Percentiles rank a stretch among this genome's conserved stretches.
phyloP scores from a whole-genome alignment of 2,329 filamentous ascomycete genomes.

The Pseudogymnoascus sp. region DNA sequence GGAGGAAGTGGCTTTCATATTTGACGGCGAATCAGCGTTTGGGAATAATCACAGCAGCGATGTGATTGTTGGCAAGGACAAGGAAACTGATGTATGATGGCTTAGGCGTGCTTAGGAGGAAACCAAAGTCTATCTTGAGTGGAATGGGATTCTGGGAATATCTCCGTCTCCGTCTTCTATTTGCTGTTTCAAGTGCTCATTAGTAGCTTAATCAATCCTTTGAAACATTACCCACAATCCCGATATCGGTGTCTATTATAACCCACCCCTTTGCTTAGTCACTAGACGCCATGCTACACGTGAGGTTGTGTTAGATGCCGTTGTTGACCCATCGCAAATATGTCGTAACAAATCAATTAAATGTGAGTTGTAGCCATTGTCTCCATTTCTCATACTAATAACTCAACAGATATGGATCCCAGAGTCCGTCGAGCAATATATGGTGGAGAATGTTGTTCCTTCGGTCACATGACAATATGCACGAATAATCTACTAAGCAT shows the following conservation, averaged over 20 bases:
- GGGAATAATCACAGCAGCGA: not conserved
- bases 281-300: no score
- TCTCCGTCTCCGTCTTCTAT: not conserved
- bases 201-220: not conserved
- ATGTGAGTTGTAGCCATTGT: not conserved
- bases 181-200: not conserved
- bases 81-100: not conserved
- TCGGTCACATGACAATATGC: not conserved
- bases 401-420: not conserved
- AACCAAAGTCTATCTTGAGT: not conserved
- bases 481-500: not conserved
- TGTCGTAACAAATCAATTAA: not conserved
- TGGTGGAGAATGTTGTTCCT: not conserved
- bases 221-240: not conserved
- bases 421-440: not conserved
- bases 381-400: not conserved
- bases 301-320: no score
- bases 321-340: not conserved
- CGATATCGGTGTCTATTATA: not conserved
- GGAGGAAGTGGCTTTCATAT: constrained; percentile 17
- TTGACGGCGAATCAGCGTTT: constrained; percentile 16
- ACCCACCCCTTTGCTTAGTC: not conserved
- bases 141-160: not conserved
- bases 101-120: not conserved
- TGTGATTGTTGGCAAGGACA: not conserved